Evolutionary conservation across 306 rosid species (phyloP).

Genomic region (Senna siamea): DNA sequence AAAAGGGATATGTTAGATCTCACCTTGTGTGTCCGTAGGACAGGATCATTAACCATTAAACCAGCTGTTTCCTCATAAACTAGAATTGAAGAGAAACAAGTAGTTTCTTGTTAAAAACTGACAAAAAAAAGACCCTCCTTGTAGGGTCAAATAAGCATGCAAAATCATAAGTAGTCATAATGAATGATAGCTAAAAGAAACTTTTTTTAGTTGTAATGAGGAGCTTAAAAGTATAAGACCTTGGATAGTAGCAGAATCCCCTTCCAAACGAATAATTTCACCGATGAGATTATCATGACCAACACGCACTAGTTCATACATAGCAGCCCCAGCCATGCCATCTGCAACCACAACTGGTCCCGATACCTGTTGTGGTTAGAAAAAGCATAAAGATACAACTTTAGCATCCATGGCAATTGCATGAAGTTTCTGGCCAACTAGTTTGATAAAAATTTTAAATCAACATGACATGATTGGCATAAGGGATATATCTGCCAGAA

Average conservation of each 20-base stretch:
- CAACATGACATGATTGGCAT: background rate
- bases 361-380: constrained; percentile 65
- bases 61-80: constrained; percentile 93
- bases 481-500: constrained; percentile 26
- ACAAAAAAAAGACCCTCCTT: background rate
- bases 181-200: background rate
- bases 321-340: constrained; percentile 99
- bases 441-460: background rate
- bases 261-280: constrained; percentile 81
- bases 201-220: background rate
- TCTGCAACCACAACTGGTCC: constrained; percentile 98
- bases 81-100: constrained; percentile 34
- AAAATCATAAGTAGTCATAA: background rate
- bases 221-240: constrained; percentile 39
- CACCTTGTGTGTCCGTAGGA: constrained; percentile 75
- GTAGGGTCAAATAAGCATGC: background rate
- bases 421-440: background rate
- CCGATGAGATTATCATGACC: constrained; percentile 76
- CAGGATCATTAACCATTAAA: constrained; percentile 80
- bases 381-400: constrained; percentile 2
- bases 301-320: constrained; percentile 96
- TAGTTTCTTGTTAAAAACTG: background rate
- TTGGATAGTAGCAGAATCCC: constrained; percentile 85
- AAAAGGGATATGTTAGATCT: constrained; percentile 15
- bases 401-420: background rate